These are phyloP conservation scores for Entoloma clypeatum DNA, from an alignment of 1,284 basidiomycete species.

Conservation along the genomic window DNA sequence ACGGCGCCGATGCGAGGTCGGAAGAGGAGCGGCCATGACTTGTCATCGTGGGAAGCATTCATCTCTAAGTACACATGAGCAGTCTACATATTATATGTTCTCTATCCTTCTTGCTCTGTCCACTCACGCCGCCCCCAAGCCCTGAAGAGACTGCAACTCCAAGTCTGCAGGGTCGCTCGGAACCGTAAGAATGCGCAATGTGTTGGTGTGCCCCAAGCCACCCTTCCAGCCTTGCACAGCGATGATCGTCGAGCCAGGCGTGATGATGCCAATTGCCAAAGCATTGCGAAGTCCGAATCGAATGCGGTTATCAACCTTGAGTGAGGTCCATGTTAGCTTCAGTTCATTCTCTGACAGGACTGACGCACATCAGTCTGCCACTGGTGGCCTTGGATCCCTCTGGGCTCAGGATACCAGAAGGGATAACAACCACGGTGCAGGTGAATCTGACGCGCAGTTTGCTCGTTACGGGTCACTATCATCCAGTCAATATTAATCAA, in stretches of 20 bases:
- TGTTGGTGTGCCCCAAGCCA: constrained; percentile 92
- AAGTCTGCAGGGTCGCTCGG: constrained; percentile 86
- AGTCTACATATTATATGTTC: background rate
- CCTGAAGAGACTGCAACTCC: constrained; percentile 66
- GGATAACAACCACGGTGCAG: constrained; percentile 97
- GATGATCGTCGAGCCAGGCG: constrained; percentile 86
- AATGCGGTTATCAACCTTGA: constrained; percentile 81
- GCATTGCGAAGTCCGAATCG: constrained; percentile 89
- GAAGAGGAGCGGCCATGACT: constrained; percentile 63
- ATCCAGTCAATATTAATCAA: too few relatives aligned
- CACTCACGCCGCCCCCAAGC: constrained; percentile 18
- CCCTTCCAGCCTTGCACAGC: constrained; percentile 99
- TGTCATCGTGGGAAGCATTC: constrained; percentile 19
- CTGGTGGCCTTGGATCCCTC: constrained; percentile 82
- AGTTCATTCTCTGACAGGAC: constrained; percentile 28
- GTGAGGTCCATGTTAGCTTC: constrained; percentile 5
- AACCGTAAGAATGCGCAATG: constrained; percentile 74
- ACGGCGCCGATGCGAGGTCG: constrained; percentile 55
- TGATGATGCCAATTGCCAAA: constrained; percentile 85
- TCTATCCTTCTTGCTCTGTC: background rate
- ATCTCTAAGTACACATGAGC: background rate
- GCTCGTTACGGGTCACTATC: constrained; percentile 92
- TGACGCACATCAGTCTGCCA: constrained; percentile 94
- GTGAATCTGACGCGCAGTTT: constrained; percentile 96
- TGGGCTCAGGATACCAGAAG: constrained; percentile 93